These are phyloP conservation scores for Boletus speciosus DNA, from an alignment of 768 basidiomycete species.

Conservation along the genomic window DNA sequence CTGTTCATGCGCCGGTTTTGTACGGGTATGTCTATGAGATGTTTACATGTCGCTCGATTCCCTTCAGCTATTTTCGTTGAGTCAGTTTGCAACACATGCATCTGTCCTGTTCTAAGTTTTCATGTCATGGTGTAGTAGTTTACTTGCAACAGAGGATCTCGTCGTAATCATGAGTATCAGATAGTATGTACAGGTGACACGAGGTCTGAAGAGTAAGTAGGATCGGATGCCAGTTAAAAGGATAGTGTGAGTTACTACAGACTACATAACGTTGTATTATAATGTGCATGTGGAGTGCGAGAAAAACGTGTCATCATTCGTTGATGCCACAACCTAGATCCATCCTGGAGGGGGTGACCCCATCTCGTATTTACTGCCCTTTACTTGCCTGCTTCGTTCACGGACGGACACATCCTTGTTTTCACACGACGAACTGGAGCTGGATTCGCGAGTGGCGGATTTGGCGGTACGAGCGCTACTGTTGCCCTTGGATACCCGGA, in stretches of 20 bases:
- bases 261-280: background rate
- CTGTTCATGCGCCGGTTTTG: conserved; percentile 28
- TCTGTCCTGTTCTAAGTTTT: conserved; percentile 19
- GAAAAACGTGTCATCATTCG: background rate
- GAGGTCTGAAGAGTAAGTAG: background rate
- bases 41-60: conserved; percentile 22
- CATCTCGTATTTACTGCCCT: background rate
- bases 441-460: conserved; percentile 1
- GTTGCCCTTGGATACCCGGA: background rate
- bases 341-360: conserved; percentile 42
- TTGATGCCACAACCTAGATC: conserved; percentile 34
- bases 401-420: conserved; percentile 10
- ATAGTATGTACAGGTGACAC: background rate
- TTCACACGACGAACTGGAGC: conserved; percentile 9
- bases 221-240: background rate
- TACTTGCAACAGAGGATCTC: conserved; percentile 15
- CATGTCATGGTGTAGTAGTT: conserved; percentile 18
- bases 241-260: background rate
- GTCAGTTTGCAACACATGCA: conserved; percentile 11
- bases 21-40: conserved; percentile 28
- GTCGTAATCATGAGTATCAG: background rate
- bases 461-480: background rate
- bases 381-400: conserved; percentile 14
- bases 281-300: background rate
- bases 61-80: conserved; percentile 14